Conservation (phyloP, 805 yeast species). For the Teunomyces stri region DNA sequence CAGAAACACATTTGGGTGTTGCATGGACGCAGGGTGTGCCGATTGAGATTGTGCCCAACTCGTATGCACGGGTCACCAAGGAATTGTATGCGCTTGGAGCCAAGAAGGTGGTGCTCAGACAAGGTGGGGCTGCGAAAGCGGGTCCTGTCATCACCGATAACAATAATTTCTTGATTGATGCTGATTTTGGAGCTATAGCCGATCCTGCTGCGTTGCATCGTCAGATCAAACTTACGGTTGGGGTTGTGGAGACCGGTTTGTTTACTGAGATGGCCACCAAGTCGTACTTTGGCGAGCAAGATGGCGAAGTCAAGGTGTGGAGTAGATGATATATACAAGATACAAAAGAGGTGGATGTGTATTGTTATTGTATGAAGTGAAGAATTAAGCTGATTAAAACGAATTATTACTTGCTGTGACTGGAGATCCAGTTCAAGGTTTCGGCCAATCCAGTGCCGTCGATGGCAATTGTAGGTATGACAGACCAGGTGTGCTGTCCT, state of each 20-base stretch:
- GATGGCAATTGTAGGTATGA: conserved; percentile 85
- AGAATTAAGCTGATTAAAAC: background rate
- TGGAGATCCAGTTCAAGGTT: conserved; percentile 82
- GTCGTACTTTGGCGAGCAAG: conserved; percentile 86
- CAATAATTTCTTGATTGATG: conserved; percentile 89
- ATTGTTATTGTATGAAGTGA: conserved; percentile 1
- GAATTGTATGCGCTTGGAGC: conserved; percentile 70
- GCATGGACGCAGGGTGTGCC: conserved; percentile 92
- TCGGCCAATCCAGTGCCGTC: conserved; percentile 89
- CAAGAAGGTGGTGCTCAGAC: conserved; percentile 60
- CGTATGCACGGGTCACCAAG: conserved; percentile 70
- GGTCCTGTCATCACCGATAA: conserved; percentile 97
- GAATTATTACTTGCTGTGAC: conserved; percentile 41
- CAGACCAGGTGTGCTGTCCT: conserved; percentile 77
- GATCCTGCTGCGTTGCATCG: conserved; percentile 53
- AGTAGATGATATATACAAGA: background rate
- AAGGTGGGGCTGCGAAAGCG: conserved; percentile 89
- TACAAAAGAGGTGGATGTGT: background rate
- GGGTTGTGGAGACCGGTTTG: conserved; percentile 95
- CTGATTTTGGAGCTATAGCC: conserved; percentile 79
- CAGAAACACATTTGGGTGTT: conserved; percentile 64
- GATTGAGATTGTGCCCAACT: conserved; percentile 88
- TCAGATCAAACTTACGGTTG: conserved; percentile 71
- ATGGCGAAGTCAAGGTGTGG: conserved; percentile 49
- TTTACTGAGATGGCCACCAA: conserved; percentile 71